Base-by-base conservation (phyloP, 2,329 filamentous ascomycete species). In the Fusarium sp. region DNA sequence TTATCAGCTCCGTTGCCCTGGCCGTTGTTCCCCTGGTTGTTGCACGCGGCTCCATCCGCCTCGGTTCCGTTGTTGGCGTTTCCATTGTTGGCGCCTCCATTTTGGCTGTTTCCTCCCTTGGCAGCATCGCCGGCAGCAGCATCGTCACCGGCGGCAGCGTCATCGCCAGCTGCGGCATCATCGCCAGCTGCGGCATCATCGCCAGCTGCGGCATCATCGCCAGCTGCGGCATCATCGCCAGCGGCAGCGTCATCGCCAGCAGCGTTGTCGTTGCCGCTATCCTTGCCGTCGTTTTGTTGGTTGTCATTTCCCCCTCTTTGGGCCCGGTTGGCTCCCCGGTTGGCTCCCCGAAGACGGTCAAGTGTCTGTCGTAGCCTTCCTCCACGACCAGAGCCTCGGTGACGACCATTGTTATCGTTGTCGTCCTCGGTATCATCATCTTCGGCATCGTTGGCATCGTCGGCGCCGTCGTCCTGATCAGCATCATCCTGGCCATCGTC, bases 151-250 rank as follows among this genome's bases (percentile, higher is more conserved):
- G 71, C 80, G 29, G 74, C 78, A 25, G 79, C 82, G 27, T 80
- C 81, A 59, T 79, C 81, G 9, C 80, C 83, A 8, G 82, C 78
- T 10, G 73, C 78, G 10, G 73, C 70, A 45, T 77, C 75, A 25
- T 74, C 75, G 7, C 81, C 81, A 64, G 22, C 45, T 0, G 45
- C 45, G 6, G 25, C 45, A 1, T 50, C 45, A 5, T 27, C 45
- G 1, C 31, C 63, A 3, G 73, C 70, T 40, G 62, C 71, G 5
- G 63, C 65, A 36, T 71, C 80, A 8, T 73, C 77, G 18, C 70
- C 80, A 22, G 74, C 78, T n/a, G 79, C 82, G 20, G 80, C 81
- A 60, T 79, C 81, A 13, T 80, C 83, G 8, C 82, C 78, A 10
- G 73, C 78, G 13, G 74, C 70, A 58, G 77, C 75, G 25, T 75